These are phyloP conservation scores for Omphalea diandra DNA, from an alignment of 441 rosid species.

Conservation along the genomic window DNA sequence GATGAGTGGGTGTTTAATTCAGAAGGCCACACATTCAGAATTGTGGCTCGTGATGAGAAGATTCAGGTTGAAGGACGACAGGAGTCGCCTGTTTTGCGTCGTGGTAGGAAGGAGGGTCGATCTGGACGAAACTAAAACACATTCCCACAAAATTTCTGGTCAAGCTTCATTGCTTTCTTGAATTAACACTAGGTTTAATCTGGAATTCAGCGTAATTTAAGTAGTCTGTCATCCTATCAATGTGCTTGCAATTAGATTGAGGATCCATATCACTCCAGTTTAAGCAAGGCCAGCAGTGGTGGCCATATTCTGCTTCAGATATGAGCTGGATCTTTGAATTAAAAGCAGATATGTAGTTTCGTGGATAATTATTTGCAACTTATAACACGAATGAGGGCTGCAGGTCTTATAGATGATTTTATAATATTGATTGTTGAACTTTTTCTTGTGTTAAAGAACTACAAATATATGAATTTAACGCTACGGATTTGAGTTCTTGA, in stretches of 20 bases:
- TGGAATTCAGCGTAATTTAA: background rate
- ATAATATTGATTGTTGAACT: background rate
- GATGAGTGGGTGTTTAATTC: constrained; percentile 99
- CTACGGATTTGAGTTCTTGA: background rate
- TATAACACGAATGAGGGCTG: background rate
- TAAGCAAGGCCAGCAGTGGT: background rate
- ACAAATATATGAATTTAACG: background rate
- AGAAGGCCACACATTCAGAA: constrained; percentile 88
- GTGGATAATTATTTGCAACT: background rate
- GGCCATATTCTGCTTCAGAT: background rate
- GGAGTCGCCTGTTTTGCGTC: constrained; percentile 13
- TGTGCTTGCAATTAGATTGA: background rate
- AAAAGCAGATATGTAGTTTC: background rate
- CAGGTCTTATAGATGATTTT: background rate
- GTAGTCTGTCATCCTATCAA: background rate
- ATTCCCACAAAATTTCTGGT: background rate
- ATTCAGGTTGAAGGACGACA: background rate
- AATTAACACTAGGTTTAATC: background rate
- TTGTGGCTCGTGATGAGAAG: constrained; percentile 40
- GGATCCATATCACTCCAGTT: background rate
- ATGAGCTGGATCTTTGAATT: background rate
- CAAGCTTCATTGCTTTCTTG: background rate
- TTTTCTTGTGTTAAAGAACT: background rate
- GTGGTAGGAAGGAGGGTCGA: constrained; percentile 23
- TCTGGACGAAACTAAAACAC: background rate